Conservation (phyloP, 371 early-diverging fungal genomes). For the Blyttiomyces sp. region DNA sequence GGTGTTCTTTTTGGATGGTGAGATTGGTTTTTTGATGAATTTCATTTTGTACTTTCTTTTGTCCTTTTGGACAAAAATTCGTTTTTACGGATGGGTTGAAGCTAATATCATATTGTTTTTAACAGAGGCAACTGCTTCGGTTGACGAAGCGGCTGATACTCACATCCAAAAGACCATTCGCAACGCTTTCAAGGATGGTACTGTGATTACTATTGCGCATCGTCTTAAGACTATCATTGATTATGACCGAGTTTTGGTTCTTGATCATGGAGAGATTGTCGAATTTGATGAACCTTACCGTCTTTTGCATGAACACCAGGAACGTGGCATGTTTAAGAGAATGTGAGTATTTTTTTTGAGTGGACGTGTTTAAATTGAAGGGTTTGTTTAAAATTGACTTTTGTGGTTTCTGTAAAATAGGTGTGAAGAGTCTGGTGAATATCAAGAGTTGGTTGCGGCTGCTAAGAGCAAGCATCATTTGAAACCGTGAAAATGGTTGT, state of each 20-base stretch:
- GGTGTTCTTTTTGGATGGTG: slow-evolving; percentile 52
- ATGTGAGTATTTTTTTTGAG: slow-evolving; percentile 10
- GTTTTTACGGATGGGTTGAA: too few relatives aligned
- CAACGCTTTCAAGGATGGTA: slow-evolving; percentile 51
- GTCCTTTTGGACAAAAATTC: neutral
- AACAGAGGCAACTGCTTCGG: slow-evolving; percentile 42
- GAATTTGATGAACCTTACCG: slow-evolving; percentile 42
- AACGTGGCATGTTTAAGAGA: neutral
- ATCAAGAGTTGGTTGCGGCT: too few relatives aligned
- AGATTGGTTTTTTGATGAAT: neutral
- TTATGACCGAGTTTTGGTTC: slow-evolving; percentile 43
- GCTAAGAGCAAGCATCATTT: too few relatives aligned
- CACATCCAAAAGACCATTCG: slow-evolving; percentile 79
- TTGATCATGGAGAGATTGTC: slow-evolving; percentile 40
- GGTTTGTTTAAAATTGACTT: neutral
- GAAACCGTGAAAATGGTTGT: too few relatives aligned
- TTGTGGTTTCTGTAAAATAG: too few relatives aligned
- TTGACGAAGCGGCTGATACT: slow-evolving; percentile 64
- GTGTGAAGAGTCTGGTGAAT: slow-evolving; percentile 10
- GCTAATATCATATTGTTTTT: slow-evolving; percentile 16
- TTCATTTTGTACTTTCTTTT: neutral
- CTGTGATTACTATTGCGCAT: slow-evolving; percentile 43
- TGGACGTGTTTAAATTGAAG: neutral
- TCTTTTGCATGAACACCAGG: slow-evolving; percentile 16
- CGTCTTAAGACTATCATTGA: slow-evolving; percentile 53